Evolutionary conservation across 176 grass and related monocot species (phyloP).

Genomic region (Pontederia crassipes): DNA sequence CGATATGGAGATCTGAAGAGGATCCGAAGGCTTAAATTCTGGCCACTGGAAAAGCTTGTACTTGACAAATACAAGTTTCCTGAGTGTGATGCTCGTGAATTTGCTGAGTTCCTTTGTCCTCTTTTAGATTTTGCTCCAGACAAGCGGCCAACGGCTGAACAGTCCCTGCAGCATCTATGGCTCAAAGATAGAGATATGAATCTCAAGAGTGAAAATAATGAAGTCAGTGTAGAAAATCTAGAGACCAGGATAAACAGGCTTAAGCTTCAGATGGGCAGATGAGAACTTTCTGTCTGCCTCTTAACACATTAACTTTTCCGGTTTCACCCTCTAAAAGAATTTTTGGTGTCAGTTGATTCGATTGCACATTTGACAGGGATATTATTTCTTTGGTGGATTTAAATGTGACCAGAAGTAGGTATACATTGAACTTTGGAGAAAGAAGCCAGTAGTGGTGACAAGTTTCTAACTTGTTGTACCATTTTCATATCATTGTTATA

Average conservation of each 20-base stretch:
- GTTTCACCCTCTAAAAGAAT: no score
- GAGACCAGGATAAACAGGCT: not conserved
- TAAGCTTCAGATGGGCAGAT: not conserved
- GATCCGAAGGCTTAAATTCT: constrained; percentile 70
- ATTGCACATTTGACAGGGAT: no score
- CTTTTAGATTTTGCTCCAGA: constrained; percentile 72
- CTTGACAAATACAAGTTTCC: constrained; percentile 67
- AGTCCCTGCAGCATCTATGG: constrained; percentile 51
- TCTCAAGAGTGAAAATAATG: not conserved
- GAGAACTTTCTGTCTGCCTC: no score
- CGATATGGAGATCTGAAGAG: constrained; percentile 90
- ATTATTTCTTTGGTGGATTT: no score
- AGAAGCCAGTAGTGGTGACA: no score
- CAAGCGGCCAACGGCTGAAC: constrained; percentile 68
- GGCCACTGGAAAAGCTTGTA: constrained; percentile 55
- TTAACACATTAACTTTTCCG: no score
- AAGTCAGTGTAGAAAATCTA: not conserved
- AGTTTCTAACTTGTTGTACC: no score
- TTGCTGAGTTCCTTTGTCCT: constrained; percentile 54
- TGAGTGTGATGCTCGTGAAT: constrained; percentile 51
- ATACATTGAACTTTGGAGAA: no score
- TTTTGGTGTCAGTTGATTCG: no score
- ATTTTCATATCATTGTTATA: no score
- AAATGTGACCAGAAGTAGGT: no score
- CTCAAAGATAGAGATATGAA: not conserved